These are phyloP conservation scores for Alnus rubra DNA, from an alignment of 306 rosid species.

Conservation along the genomic window DNA sequence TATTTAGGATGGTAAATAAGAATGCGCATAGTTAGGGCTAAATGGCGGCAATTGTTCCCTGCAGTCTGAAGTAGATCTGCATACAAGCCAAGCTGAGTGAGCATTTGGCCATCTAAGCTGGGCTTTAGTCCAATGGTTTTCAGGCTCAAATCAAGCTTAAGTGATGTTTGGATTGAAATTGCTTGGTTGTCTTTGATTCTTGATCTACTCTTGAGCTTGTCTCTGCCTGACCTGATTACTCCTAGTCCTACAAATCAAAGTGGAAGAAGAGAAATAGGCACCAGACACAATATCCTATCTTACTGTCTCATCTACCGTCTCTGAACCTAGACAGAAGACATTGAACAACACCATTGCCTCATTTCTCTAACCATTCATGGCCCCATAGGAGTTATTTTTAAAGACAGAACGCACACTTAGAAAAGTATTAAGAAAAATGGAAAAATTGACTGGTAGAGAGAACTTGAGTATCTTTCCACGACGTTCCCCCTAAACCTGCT, in stretches of 20 bases:
- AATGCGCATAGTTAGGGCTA: background rate
- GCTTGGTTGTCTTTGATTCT: background rate
- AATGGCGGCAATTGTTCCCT: background rate
- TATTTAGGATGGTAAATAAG: background rate
- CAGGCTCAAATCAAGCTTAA: background rate
- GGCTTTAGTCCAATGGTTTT: background rate
- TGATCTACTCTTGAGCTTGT: background rate
- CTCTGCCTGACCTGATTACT: background rate
- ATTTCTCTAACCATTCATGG: background rate
- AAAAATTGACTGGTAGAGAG: background rate
- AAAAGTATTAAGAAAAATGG: background rate
- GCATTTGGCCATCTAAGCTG: background rate
- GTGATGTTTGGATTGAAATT: background rate
- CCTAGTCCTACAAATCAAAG: constrained; percentile 1
- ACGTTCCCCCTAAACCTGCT: background rate
- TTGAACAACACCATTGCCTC: background rate
- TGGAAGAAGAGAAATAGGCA: background rate
- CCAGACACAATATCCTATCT: background rate
- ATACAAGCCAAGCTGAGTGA: background rate
- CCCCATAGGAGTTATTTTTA: background rate
- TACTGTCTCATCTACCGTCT: too few species aligned
- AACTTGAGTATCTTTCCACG: background rate
- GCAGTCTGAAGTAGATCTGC: constrained; percentile 1
- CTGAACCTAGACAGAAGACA: too few species aligned
- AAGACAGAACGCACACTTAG: background rate